Evolutionary conservation across 192 early-diverging fungal genomes (phyloP).

Genomic region (Obelidium mucronatum): DNA sequence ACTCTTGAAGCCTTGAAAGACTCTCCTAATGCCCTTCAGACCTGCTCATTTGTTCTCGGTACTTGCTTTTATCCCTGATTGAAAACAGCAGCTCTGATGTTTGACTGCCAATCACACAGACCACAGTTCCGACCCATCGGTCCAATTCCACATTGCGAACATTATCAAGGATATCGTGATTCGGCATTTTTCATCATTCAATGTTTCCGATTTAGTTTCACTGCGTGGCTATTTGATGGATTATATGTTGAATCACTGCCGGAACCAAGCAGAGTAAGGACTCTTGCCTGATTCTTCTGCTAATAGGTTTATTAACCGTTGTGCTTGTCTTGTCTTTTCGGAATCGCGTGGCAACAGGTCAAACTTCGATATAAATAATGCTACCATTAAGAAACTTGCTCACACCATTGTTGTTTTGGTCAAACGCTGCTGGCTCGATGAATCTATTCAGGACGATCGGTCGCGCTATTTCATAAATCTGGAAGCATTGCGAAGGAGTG

Average conservation of each 20-base stretch:
- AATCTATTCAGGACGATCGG: background rate
- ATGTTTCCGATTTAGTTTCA: background rate
- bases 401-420: slow-evolving; percentile 30
- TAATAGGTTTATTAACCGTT: background rate
- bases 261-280: background rate
- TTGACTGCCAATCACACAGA: slow-evolving; percentile 1
- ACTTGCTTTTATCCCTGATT: background rate
- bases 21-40: slow-evolving; percentile 5
- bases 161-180: slow-evolving; percentile 27
- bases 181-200: slow-evolving; percentile 21
- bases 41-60: slow-evolving; percentile 25
- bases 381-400: slow-evolving; percentile 17
- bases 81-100: background rate
- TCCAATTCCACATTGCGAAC: slow-evolving; percentile 33
- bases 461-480: background rate
- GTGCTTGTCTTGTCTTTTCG: background rate
- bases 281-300: background rate
- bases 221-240: slow-evolving; percentile 32
- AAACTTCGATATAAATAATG: background rate
- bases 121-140: slow-evolving; percentile 3
- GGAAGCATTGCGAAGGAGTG: slow-evolving; percentile 22
- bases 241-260: background rate
- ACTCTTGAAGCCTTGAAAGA: slow-evolving; percentile 1
- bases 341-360: background rate
- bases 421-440: slow-evolving; percentile 34